These are phyloP conservation scores for Hypoxylon sp. DNA, from an alignment of 2,329 filamentous ascomycete species.

Conservation along the genomic window DNA sequence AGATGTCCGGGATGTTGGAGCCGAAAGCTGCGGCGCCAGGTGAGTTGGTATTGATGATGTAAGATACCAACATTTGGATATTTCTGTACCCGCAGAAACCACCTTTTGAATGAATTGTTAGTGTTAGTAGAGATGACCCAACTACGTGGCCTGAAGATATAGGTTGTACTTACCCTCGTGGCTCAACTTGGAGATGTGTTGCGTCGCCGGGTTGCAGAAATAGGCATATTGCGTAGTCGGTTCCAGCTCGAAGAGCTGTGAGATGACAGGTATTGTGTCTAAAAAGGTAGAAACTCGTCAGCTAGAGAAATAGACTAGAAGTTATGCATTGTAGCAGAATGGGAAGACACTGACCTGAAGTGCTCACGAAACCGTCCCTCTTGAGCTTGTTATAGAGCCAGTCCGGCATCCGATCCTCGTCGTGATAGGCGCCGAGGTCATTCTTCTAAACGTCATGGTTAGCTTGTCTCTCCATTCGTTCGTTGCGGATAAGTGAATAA, in stretches of 20 bases:
- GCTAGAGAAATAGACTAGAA: constrained; percentile 28
- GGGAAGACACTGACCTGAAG: constrained; percentile 63
- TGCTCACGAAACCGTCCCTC: constrained; percentile 68
- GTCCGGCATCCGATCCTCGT: constrained; percentile 81
- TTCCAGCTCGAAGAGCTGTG: constrained; percentile 76
- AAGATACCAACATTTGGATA: constrained; percentile 91
- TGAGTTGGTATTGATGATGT: constrained; percentile 73
- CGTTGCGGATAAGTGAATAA: background rate
- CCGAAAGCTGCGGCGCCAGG: constrained; percentile 73
- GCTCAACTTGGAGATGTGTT: constrained; percentile 86
- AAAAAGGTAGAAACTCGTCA: constrained; percentile 59
- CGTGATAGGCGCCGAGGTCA: constrained; percentile 79
- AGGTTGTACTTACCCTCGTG: constrained; percentile 71
- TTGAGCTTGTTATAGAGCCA: constrained; percentile 76
- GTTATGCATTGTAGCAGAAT: background rate
- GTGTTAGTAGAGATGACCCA: background rate
- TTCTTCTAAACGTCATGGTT: constrained; percentile 59
- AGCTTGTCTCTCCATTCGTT: background rate
- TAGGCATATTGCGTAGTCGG: constrained; percentile 77
- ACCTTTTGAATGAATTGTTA: constrained; percentile 61
- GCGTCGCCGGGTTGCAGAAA: constrained; percentile 80
- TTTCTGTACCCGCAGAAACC: constrained; percentile 97
- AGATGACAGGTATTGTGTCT: constrained; percentile 74
- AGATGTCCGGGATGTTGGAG: constrained; percentile 77
- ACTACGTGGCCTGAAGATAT: background rate